These are phyloP conservation scores for Vishniacozyma victoriae DNA, from an alignment of 768 basidiomycete species.

Conservation along the genomic window DNA sequence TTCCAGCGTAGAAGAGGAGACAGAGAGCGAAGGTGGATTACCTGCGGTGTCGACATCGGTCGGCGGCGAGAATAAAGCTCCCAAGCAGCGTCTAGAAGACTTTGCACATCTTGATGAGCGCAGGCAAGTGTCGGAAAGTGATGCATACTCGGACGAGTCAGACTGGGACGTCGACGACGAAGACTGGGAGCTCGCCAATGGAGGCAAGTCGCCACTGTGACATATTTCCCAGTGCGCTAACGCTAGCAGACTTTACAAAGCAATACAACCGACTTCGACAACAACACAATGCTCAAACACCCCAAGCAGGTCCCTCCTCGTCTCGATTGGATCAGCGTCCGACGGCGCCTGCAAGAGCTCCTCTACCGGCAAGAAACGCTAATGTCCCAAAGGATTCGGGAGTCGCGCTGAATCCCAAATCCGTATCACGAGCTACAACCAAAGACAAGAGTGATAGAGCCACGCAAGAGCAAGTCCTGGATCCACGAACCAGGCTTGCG, in stretches of 20 bases:
- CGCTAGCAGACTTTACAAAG: slow-evolving; percentile 82
- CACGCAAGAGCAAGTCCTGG: slow-evolving; percentile 93
- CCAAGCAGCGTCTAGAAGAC: not conserved
- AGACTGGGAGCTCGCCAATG: slow-evolving; percentile 47
- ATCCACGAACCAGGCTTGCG: slow-evolving; percentile 88
- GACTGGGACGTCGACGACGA: slow-evolving; percentile 45
- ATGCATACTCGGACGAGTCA: slow-evolving; percentile 18
- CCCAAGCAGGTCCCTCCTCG: slow-evolving; percentile 1
- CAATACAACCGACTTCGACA: slow-evolving; percentile 93
- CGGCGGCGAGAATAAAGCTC: not conserved
- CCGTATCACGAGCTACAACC: slow-evolving; percentile 78
- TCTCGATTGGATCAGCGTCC: slow-evolving; percentile 51
- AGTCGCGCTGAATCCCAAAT: slow-evolving; percentile 72
- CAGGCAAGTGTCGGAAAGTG: slow-evolving; percentile 14
- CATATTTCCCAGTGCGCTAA: not conserved
- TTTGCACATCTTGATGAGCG: slow-evolving; percentile 7
- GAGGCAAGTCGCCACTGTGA: slow-evolving; percentile 46
- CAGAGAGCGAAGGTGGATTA: slow-evolving; percentile 3
- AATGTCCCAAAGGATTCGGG: slow-evolving; percentile 52
- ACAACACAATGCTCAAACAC: slow-evolving; percentile 54
- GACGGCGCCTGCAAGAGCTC: slow-evolving; percentile 60
- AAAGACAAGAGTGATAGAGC: slow-evolving; percentile 97
- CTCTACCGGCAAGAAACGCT: slow-evolving; percentile 53
- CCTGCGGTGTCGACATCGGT: not conserved
- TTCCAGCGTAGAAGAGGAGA: slow-evolving; percentile 25